Percentiles rank a stretch among this genome's conserved stretches.
phyloP scores from a whole-genome alignment of 306 rosid species.

The Adenanthera pavonina region DNA sequence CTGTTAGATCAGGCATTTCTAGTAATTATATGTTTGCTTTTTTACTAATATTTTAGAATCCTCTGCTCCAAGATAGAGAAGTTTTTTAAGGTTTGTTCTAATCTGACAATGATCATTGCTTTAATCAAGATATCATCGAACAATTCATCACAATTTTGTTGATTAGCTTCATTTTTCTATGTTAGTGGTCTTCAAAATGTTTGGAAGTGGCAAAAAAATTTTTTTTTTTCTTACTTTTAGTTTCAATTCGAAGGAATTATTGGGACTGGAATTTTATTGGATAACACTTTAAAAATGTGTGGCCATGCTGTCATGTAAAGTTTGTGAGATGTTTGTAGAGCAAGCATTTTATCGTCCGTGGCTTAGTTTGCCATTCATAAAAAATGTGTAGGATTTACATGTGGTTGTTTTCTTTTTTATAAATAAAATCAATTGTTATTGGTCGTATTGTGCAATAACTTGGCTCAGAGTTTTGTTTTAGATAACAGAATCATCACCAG shows the following conservation, averaged over 20 bases:
- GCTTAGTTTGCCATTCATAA: not conserved
- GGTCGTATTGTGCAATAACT: not conserved
- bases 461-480: not conserved
- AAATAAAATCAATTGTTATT: not conserved
- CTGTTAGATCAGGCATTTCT: not conserved
- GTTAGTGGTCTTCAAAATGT: not conserved
- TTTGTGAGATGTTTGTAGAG: not conserved
- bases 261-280: not conserved
- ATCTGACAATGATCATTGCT: conserved; percentile 10
- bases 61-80: not conserved
- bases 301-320: not conserved
- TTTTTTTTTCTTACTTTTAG: not conserved
- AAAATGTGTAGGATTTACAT: too few species aligned
- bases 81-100: not conserved
- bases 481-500: not conserved
- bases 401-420: not conserved
- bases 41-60: not conserved
- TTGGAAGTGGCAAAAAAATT: not conserved
- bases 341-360: not conserved
- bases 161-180: conserved; percentile 29
- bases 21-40: not conserved
- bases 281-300: not conserved
- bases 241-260: not conserved
- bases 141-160: conserved; percentile 14
- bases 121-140: not conserved